Percentiles rank a stretch among this genome's conserved stretches.
phyloP scores from a whole-genome alignment of 768 basidiomycete species.

The Agaricus blazei region DNA sequence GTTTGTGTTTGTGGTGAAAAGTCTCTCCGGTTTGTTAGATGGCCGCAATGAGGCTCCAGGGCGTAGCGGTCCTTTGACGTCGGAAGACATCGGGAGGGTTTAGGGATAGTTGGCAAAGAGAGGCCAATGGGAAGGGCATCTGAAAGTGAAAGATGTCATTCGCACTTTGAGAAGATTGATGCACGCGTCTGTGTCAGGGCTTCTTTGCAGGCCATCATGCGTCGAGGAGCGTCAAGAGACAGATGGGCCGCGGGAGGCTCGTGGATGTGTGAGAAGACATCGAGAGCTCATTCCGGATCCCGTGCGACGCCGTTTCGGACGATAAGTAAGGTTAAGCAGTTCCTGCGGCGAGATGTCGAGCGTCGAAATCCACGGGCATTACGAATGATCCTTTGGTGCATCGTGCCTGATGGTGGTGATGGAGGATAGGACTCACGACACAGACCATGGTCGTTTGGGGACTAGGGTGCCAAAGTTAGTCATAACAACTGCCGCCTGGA shows the following conservation, averaged over 20 bases:
- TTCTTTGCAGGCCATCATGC: background rate
- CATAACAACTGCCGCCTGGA: background rate
- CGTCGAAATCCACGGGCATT: background rate
- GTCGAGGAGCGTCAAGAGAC: background rate
- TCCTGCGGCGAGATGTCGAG: background rate
- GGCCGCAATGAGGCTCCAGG: too few species aligned
- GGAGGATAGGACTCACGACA: too few species aligned
- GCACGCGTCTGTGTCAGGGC: background rate
- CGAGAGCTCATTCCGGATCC: background rate
- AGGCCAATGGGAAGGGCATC: background rate
- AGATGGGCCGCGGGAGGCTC: background rate
- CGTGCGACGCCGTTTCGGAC: background rate
- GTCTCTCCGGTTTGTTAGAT: too few species aligned
- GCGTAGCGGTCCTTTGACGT: background rate
- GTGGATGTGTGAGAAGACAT: background rate
- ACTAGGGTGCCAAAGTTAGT: background rate
- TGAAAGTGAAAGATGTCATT: background rate
- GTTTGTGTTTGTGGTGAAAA: too few species aligned
- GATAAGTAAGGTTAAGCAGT: background rate
- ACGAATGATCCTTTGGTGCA: background rate
- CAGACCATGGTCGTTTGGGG: background rate
- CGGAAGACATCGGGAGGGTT: slow-evolving; percentile 6
- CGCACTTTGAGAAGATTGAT: slow-evolving; percentile 4
- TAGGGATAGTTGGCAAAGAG: background rate
- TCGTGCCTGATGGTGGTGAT: too few species aligned